These are phyloP conservation scores for Fusarium clavum DNA, from an alignment of 2,329 filamentous ascomycete species.

Conservation along the genomic window DNA sequence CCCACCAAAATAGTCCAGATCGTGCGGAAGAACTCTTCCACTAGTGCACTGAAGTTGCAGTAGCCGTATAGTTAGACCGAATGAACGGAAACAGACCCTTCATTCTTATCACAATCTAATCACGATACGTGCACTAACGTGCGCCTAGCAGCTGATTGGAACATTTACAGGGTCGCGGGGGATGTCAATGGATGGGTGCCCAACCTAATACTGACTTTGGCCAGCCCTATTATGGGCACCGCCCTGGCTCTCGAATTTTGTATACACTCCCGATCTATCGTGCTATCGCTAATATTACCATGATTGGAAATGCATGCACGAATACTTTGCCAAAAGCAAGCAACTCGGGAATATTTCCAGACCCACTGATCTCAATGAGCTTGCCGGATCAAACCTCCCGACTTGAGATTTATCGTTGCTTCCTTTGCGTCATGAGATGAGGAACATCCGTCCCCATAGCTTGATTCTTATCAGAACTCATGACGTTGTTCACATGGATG, in stretches of 20 bases:
- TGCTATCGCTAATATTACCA: no score
- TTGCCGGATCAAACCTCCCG: not conserved
- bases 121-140: not conserved
- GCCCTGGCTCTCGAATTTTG: no score
- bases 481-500: not conserved
- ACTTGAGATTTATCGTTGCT: fast-evolving
- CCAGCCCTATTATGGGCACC: not conserved
- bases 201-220: not conserved
- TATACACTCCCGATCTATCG: no score
- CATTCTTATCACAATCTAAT: not conserved
- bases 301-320: not conserved
- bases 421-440: not conserved
- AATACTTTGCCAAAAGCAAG: not conserved
- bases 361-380: not conserved
- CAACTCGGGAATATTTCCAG: not conserved
- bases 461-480: not conserved
- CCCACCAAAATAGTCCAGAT: not conserved
- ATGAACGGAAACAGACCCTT: not conserved
- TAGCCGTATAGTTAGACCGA: not conserved
- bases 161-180: not conserved
- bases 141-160: no score
- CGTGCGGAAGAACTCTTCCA: not conserved
- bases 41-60: not conserved
- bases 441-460: no score
- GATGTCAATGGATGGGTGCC: not conserved